phyloP scores from a whole-genome alignment of 2,329 filamentous ascomycete genomes.

The Fusarium beomiforme region DNA sequence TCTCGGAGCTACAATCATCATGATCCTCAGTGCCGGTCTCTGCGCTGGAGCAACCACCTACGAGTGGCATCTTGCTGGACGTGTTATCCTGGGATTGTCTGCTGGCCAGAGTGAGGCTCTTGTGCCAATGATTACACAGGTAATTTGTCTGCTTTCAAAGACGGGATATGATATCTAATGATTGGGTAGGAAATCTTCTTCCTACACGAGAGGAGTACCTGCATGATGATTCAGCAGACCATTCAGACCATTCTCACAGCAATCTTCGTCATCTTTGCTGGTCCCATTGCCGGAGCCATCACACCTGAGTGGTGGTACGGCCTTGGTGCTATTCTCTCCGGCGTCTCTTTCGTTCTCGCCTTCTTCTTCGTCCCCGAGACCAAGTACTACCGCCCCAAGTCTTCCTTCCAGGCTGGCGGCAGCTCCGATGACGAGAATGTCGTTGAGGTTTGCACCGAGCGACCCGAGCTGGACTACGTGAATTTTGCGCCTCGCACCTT shows the following conservation, averaged over 20 bases:
- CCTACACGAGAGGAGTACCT: conserved; percentile 31
- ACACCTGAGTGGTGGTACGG: conserved; percentile 18
- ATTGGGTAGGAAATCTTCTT: conserved; percentile 33
- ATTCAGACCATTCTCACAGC: conserved; percentile 34
- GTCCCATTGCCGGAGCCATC: conserved; percentile 11
- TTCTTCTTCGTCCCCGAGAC: conserved; percentile 21
- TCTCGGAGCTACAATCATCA: conserved; percentile 30
- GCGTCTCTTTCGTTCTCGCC: neutral
- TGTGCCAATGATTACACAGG: conserved; percentile 23
- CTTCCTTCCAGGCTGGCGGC: conserved; percentile 1
- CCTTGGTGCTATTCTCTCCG: conserved; percentile 9
- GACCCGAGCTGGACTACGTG: conserved; percentile 32
- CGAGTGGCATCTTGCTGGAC: conserved; percentile 34
- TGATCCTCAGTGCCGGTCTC: conserved; percentile 32
- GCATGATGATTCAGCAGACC: conserved; percentile 36
- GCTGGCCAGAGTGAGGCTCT: conserved; percentile 35
- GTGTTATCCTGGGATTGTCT: conserved; percentile 27
- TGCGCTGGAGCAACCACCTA: conserved; percentile 32
- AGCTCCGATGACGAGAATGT: conserved; percentile 6
- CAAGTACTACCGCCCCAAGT: conserved; percentile 10
- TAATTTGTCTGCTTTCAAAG: neutral
- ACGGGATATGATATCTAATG: neutral
- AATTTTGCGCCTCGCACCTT: conserved; percentile 34
- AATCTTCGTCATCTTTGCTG: conserved; percentile 10
- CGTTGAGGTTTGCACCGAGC: conserved; percentile 20